A percentile compares a stretch with the other conserved stretches of the same genome.
Evolutionary conservation across 495 filamentous ascomycete genomes (phyloP).

Genomic region (Neurospora sp.): DNA sequence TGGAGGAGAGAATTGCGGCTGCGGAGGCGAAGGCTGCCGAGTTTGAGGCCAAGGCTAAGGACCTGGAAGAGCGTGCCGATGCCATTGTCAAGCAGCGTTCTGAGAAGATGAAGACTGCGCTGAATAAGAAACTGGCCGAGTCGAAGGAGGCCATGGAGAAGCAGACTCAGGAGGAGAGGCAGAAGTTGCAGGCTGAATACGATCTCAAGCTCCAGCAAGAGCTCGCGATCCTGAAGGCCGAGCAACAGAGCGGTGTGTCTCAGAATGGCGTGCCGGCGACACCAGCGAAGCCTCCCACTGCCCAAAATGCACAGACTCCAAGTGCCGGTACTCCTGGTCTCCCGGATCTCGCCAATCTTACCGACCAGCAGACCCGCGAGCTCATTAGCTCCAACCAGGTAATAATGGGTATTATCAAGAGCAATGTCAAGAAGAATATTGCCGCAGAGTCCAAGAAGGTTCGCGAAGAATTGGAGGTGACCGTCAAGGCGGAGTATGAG

Average conservation of each 20-base stretch:
- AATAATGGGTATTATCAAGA: conserved; percentile 52
- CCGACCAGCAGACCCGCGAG: conserved; percentile 55
- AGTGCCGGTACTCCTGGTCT: conserved; percentile 24
- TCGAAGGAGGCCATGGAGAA: conserved; percentile 37
- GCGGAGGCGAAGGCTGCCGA: conserved; percentile 42
- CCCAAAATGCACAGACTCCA: conserved; percentile 22
- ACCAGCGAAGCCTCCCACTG: conserved; percentile 18
- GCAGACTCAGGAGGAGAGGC: conserved; percentile 42
- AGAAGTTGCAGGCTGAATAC: conserved; percentile 49
- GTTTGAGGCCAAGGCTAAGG: conserved; percentile 43
- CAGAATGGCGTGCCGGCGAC: conserved; percentile 29
- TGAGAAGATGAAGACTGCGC: conserved; percentile 60
- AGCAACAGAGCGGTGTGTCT: conserved; percentile 30
- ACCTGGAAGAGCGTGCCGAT: conserved; percentile 44
- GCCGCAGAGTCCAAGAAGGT: conserved; percentile 48
- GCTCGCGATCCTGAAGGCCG: conserved; percentile 42
- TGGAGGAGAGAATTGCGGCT: conserved; percentile 38
- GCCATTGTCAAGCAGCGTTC: conserved; percentile 52
- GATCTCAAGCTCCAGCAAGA: conserved; percentile 58
- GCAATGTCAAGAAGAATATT: conserved; percentile 55
- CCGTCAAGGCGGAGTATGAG: conserved; percentile 34
- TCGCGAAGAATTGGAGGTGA: conserved; percentile 39
- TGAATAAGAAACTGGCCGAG: conserved; percentile 61
- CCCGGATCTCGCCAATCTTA: conserved; percentile 31
- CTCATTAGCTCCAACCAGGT: conserved; percentile 55